These are phyloP conservation scores for Penicillium crustosum DNA, from an alignment of 2,329 filamentous ascomycete genomes.

Conservation along the genomic window DNA sequence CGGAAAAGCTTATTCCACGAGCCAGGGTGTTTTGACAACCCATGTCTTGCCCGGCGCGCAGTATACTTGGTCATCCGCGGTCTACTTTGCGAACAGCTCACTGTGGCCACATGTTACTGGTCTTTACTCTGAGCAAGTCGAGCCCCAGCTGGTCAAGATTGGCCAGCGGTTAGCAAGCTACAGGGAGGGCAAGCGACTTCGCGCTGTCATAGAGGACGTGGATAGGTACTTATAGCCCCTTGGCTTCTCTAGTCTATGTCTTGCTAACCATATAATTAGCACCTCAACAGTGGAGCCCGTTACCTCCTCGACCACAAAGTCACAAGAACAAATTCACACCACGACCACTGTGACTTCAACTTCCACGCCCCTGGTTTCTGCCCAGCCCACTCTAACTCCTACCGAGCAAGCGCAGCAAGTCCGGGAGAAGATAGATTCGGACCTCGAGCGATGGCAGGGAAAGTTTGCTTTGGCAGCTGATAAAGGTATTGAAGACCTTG, in stretches of 20 bases:
- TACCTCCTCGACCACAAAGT: constrained; percentile 22
- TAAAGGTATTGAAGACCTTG: constrained; percentile 71
- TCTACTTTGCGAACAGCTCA: constrained; percentile 69
- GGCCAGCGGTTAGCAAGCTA: constrained; percentile 76
- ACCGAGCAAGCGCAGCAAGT: constrained; percentile 42
- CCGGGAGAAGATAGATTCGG: constrained; percentile 69
- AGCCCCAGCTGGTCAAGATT: constrained; percentile 91
- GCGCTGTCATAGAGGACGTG: constrained; percentile 57
- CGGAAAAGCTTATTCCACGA: constrained; percentile 64
- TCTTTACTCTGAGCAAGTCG: constrained; percentile 86
- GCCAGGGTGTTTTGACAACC: constrained; percentile 65
- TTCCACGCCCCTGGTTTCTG: constrained; percentile 29
- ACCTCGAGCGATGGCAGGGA: constrained; percentile 80
- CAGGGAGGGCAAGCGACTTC: constrained; percentile 60
- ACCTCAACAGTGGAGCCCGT: constrained; percentile 24
- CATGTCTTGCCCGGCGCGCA: constrained; percentile 71
- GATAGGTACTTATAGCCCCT: constrained; percentile 42
- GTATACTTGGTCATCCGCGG: constrained; percentile 68
- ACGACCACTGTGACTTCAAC: constrained; percentile 25
- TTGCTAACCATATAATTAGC: constrained; percentile 16
- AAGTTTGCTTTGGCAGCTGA: constrained; percentile 85
- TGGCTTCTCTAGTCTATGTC: not conserved
- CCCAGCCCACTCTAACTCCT: constrained; percentile 44
- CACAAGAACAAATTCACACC: constrained; percentile 16
- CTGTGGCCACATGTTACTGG: constrained; percentile 79